phyloP scores from a whole-genome alignment of 2,329 filamentous ascomycete species.

The Alternaria brassicicola region DNA sequence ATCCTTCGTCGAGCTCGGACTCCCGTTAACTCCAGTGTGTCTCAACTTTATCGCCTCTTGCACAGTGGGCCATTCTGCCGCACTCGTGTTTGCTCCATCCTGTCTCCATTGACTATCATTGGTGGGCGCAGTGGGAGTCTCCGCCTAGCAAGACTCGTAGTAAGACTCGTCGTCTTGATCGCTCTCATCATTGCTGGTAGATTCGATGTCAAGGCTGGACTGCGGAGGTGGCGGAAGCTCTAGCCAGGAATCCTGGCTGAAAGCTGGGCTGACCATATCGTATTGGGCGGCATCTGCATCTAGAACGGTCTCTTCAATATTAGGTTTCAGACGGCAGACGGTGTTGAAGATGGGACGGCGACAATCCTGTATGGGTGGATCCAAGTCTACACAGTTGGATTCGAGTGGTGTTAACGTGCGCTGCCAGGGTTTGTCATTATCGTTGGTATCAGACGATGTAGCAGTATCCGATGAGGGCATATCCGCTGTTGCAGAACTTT shows the following conservation, averaged over 20 bases:
- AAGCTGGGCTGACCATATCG: neutral
- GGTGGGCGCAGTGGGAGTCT: neutral
- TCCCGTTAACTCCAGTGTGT: neutral
- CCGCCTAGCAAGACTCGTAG: neutral
- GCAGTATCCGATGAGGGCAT: neutral
- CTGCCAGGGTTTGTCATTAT: neutral
- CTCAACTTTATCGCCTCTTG: slow-evolving; percentile 14
- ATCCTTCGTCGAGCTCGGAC: neutral
- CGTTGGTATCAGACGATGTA: neutral
- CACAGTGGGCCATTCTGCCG: slow-evolving; percentile 26
- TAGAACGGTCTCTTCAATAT: neutral
- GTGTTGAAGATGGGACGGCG: neutral
- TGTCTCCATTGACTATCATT: neutral
- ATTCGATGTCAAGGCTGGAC: neutral
- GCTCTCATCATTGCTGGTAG: neutral
- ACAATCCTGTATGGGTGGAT: neutral
- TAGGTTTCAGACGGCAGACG: neutral
- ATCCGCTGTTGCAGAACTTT: neutral
- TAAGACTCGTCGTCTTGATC: neutral
- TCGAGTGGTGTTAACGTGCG: neutral
- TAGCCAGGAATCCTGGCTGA: neutral
- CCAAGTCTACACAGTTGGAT: neutral
- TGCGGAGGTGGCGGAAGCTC: neutral
- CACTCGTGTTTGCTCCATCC: slow-evolving; percentile 6
- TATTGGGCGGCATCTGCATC: neutral